Conservation (phyloP, 495 filamentous ascomycete species). For the Lasiosphaeria ovina region DNA sequence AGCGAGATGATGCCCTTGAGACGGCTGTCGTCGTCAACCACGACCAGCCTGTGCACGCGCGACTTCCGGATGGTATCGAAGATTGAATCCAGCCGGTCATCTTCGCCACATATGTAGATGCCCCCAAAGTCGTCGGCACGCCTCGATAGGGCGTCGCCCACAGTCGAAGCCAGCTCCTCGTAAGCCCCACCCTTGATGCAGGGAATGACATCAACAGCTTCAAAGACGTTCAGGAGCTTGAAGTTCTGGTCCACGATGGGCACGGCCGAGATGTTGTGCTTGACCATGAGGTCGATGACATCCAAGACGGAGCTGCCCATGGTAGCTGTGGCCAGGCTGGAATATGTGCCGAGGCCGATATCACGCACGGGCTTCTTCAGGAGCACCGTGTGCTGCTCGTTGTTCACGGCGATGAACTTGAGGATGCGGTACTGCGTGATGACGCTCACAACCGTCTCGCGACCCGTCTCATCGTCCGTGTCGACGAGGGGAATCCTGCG, state of each 20-base stretch:
- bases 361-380: conserved; percentile 84
- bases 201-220: conserved; percentile 95
- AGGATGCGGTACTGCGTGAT: conserved; percentile 97
- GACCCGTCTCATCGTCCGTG: conserved; percentile 88
- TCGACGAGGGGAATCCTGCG: conserved; percentile 93
- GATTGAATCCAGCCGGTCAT: conserved; percentile 90
- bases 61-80: conserved; percentile 96
- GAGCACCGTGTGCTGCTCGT: conserved; percentile 85
- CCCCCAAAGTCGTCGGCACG: conserved; percentile 89
- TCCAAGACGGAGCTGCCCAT: conserved; percentile 96
- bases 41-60: conserved; percentile 85
- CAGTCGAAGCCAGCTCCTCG: conserved; percentile 81
- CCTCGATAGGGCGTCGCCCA: conserved; percentile 87
- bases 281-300: conserved; percentile 91
- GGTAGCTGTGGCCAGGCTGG: conserved; percentile 71
- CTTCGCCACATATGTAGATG: conserved; percentile 91
- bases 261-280: conserved; percentile 89
- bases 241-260: conserved; percentile 85
- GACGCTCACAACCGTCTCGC: conserved; percentile 91
- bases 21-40: conserved; percentile 83
- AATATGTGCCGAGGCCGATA: conserved; percentile 82
- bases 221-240: conserved; percentile 90
- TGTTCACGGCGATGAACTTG: conserved; percentile 95
- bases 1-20: conserved; percentile 89
- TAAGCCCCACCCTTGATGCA: conserved; percentile 92